Evolutionary conservation across 1,284 basidiomycete species (phyloP), one percentile per base, ranked within the genome.

Genomic region (Malassezia vespertilionis): DNA sequence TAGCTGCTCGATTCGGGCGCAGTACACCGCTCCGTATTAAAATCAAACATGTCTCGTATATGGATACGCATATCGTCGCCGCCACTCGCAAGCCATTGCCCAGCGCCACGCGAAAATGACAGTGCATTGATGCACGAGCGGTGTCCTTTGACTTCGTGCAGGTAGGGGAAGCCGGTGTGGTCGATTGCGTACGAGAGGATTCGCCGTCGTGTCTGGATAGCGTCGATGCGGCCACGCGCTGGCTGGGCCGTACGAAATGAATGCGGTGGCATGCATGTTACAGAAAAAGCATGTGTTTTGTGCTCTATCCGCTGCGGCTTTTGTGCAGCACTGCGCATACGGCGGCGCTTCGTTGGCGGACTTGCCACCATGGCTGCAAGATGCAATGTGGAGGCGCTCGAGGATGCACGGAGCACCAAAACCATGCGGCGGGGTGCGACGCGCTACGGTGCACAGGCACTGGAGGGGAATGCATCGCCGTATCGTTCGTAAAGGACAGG

Each of bases 121-220:
- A 51, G 33, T 5, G 48, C 48, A 45, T 51, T 51, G n/a, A 51
- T 32, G 15, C 48, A 51, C 33, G 48, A 51, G 18, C 48, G 37
- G 26, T 51, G 48, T 15, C 48, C 48, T 10, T 31, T 34, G 20
- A 45, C 41, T 24, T 51, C 42, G 23, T 51, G 48, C 12, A 51
- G 38, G 22, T 51, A 51, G 17, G 18, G 26, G 27, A 51, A 51
- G 4, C 33, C 33, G 8, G 27, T 12, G 5, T n/a, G 14, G 3
- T 24, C 24, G 3, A 51, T 41, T 12, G 39, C 36, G 14, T 40
- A 30, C 7, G 14, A n/a, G 2, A 50, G 18, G 27, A 50, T 24
- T 9, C 26, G 27, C 10, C 31, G 47, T 1, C 47, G 47, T 14
- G 34, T 27, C 4, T 50, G 35, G 24, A 39, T 28, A 28, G 26